Evolutionary conservation across 192 early-diverging fungal species (phyloP), one percentile per base, ranked within the genome.

Genomic region (Diversispora eburnea): DNA sequence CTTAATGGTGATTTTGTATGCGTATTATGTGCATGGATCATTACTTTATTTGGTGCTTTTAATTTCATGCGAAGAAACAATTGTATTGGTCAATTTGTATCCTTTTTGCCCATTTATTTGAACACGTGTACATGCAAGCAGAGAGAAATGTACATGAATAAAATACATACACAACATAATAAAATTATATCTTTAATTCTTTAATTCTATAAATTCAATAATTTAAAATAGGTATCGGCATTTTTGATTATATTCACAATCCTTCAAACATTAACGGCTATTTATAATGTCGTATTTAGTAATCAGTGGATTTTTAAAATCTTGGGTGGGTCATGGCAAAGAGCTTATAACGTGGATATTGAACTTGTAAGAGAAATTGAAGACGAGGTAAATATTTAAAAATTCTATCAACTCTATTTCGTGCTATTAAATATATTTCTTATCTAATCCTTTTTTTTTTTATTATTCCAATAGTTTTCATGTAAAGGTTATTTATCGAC

Each of bases 1-100:
- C 19, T 66, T 19, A 49, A 41, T 49, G 46, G 64, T 51, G 46
- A 66, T 22, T 33, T 51, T 66, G 46, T 49, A 66, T 66, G 46
- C 22, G n/a, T 66, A 4, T 25, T 66, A 5, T 66, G 64, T 13
- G 64, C 45, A 49, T 66, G 64, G 43, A 48, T 66, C 9, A 66
- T 66, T 46, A 4, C 64, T 33, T 49, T 66, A 20, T 48, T 66
- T 66, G 64, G 64, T n/a, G 41, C 48, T 25, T 66, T 66, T 45
- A 41, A 19, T 66, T 66, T 49, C 22, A 20, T 66, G n/a, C 33
- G 64, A 66, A 66, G 25, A 20, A 66, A 49, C 25, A 66, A 66
- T 15, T 8, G 10, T 46, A 22, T 66, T 49, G 64, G 64, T 49
- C 64, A 66, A 66, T 66, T 66, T 66, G 64, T 66, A 66, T 49